Percentiles rank a stretch among this genome's conserved stretches.
These are phyloP conservation scores for Microcyclospora tardicrescens DNA, from an alignment of 2,329 filamentous ascomycete species.

Conservation along the genomic window DNA sequence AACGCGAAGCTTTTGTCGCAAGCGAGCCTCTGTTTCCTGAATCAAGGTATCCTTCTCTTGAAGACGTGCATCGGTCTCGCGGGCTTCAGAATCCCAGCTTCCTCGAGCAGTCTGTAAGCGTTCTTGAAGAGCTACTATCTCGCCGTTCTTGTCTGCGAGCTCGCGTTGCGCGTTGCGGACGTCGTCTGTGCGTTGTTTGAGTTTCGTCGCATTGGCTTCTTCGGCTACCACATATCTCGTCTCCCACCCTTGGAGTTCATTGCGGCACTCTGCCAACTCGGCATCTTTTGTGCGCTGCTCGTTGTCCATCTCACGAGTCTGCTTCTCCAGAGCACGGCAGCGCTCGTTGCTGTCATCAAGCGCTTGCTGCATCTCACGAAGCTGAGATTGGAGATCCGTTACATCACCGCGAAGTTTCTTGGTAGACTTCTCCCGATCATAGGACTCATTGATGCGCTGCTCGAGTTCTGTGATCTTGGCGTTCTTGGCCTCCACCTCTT, in stretches of 20 bases:
- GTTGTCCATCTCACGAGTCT: conserved; percentile 1
- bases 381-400: conserved; percentile 20
- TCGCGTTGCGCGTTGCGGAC: conserved; percentile 48
- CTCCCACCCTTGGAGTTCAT: conserved; percentile 31
- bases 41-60: conserved; percentile 35
- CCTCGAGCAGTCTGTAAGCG: conserved; percentile 25
- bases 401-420: conserved; percentile 26
- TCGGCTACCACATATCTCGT: conserved; percentile 8
- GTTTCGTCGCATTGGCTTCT: conserved; percentile 11
- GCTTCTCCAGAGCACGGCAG: conserved; percentile 20
- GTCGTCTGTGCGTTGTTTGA: conserved; percentile 27
- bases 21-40: conserved; percentile 59
- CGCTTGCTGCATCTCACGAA: conserved; percentile 23
- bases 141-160: conserved; percentile 25
- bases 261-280: conserved; percentile 35
- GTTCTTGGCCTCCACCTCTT: conserved; percentile 24
- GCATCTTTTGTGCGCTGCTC: conserved; percentile 1
- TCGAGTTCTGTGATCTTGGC: conserved; percentile 20
- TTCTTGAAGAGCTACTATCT: conserved; percentile 24
- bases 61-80: conserved; percentile 24
- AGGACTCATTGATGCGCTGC: conserved; percentile 17
- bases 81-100: conserved; percentile 26
- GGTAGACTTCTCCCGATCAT: conserved; percentile 24
- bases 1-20: conserved; percentile 61
- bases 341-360: conserved; percentile 24